Evolutionary conservation across 1,139 yeast species (phyloP).

Genomic region (Geotrichum europaeum): DNA sequence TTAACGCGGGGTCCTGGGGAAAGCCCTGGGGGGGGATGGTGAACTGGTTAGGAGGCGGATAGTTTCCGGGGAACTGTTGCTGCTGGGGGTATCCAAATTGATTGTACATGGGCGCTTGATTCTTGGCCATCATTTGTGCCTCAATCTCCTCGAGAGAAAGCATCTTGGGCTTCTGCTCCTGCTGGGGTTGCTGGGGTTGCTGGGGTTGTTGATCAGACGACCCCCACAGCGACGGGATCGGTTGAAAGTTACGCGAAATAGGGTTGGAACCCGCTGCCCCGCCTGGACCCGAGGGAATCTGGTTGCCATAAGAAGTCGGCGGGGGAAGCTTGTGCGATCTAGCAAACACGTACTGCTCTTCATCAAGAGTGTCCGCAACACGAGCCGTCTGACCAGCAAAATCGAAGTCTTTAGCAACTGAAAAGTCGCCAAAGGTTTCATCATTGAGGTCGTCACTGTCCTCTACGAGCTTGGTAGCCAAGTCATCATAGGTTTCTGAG

Average conservation of each 20-base stretch:
- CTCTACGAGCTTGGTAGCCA: conserved; percentile 62
- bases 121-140: conserved; percentile 53
- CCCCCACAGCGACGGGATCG: conserved; percentile 65
- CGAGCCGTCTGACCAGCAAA: conserved; percentile 49
- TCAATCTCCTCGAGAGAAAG: conserved; percentile 72
- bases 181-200: conserved; percentile 23
- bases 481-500: conserved; percentile 70
- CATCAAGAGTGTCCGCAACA: conserved; percentile 34
- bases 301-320: conserved; percentile 18
- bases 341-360: conserved; percentile 30
- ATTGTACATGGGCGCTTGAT: conserved; percentile 18
- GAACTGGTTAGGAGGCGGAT: conserved; percentile 14
- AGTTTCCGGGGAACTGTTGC: conserved; percentile 18
- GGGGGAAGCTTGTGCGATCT: conserved; percentile 20
- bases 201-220: conserved; percentile 26
- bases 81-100: conserved; percentile 21
- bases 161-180: conserved; percentile 30
- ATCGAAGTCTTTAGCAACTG: conserved; percentile 60
- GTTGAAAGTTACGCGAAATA: conserved; percentile 44
- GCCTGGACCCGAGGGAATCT: conserved; percentile 3
- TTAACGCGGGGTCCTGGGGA: conserved; percentile 25
- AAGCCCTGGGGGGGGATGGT: conserved; percentile 21
- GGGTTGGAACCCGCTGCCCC: conserved; percentile 18
- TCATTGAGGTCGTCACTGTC: conserved; percentile 78
- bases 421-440: conserved; percentile 70